A percentile compares a stretch with the other conserved stretches of the same genome.
phyloP scores from a whole-genome alignment of 495 filamentous ascomycete genomes.

The Penicillium salamii region DNA sequence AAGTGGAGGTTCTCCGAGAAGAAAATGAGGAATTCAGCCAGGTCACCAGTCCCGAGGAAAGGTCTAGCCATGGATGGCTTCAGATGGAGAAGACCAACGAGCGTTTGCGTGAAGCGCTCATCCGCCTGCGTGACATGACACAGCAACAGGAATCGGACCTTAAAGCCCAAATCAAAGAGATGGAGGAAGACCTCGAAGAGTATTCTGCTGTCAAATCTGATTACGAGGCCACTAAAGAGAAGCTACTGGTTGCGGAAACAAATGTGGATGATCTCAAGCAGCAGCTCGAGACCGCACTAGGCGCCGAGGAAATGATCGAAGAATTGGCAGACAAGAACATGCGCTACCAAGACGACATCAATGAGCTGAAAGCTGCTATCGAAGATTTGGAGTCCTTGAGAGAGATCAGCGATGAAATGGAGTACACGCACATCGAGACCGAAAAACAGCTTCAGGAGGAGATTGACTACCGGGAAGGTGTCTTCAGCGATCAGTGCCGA shows the following conservation, averaged over 20 bases:
- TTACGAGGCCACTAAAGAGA: slow-evolving; percentile 66
- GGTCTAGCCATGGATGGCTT: slow-evolving; percentile 79
- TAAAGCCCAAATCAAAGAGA: slow-evolving; percentile 67
- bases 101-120: slow-evolving; percentile 78
- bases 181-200: slow-evolving; percentile 77
- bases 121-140: slow-evolving; percentile 80
- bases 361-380: slow-evolving; percentile 74
- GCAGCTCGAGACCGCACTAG: slow-evolving; percentile 83
- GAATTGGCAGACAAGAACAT: slow-evolving; percentile 83
- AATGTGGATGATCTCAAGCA: slow-evolving; percentile 82
- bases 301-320: slow-evolving; percentile 91
- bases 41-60: slow-evolving; percentile 86
- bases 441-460: slow-evolving; percentile 94
- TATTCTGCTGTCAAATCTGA: slow-evolving; percentile 67
- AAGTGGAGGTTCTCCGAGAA: slow-evolving; percentile 81
- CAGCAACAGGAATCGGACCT: slow-evolving; percentile 82
- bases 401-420: slow-evolving; percentile 91
- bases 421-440: slow-evolving; percentile 86
- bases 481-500: slow-evolving; percentile 73
- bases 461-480: slow-evolving; percentile 73
- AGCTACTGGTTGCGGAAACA: slow-evolving; percentile 67
- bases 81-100: slow-evolving; percentile 91
- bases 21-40: slow-evolving; percentile 80
- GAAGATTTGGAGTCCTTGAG: slow-evolving; percentile 84
- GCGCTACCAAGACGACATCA: slow-evolving; percentile 74